These are phyloP conservation scores for Alternaria sp. DNA, from an alignment of 2,329 filamentous ascomycete genomes.

Conservation along the genomic window DNA sequence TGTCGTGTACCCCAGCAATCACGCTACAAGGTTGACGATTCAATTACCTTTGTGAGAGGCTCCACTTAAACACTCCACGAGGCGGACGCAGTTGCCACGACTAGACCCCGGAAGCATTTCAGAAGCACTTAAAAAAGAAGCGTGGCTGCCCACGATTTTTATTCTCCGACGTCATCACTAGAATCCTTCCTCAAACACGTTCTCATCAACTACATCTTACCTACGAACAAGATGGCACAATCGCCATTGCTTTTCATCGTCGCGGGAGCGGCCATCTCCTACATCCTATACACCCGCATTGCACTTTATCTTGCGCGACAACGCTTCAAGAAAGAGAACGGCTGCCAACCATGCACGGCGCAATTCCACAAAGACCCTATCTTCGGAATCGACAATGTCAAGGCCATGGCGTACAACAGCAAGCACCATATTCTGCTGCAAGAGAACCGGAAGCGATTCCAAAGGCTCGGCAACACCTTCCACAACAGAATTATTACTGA, in stretches of 20 bases:
- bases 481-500: conserved; percentile 48
- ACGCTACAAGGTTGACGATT: background rate
- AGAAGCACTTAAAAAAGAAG: background rate
- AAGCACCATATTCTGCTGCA: conserved; percentile 37
- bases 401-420: conserved; percentile 50
- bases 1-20: background rate
- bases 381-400: conserved; percentile 62
- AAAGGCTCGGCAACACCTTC: conserved; percentile 51
- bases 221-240: conserved; percentile 28
- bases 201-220: background rate
- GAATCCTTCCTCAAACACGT: background rate
- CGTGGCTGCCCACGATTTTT: background rate
- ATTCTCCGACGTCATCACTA: conserved; percentile 5
- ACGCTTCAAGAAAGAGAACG: conserved; percentile 53
- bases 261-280: conserved; percentile 44
- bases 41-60: background rate
- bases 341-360: conserved; percentile 57
- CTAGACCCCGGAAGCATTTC: background rate
- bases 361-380: conserved; percentile 65
- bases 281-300: conserved; percentile 47
- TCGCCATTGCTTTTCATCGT: conserved; percentile 42
- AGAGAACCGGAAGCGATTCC: conserved; percentile 36
- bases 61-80: background rate
- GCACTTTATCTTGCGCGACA: conserved; percentile 49
- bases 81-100: conserved; percentile 2